Base-by-base conservation (phyloP, 495 filamentous ascomycete species). In the Ascodesmis nigricans region DNA sequence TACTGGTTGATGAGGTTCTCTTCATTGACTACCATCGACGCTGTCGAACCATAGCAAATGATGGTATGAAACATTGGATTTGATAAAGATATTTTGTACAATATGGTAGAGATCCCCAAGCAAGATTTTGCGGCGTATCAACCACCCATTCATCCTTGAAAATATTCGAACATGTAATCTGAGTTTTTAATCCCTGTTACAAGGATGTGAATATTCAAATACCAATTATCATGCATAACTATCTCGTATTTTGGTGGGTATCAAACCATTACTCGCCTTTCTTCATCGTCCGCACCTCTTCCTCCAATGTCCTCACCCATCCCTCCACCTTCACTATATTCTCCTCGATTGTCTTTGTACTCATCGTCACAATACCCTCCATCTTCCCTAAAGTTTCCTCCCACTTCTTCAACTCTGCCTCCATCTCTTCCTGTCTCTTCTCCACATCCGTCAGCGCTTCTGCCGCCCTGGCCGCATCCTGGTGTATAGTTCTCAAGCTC, bases 281-380 rank as follows among this genome's bases (percentile, higher is more conserved):
- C 9, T 34, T 35, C 15, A 33, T 21, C 11, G 22, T 23, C 14
- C 25, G 63, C 51, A 91, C 64, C 53, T 73, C 73, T 39, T 59
- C 63, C 58, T 97, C 87, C 23, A 97, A 53, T 24, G 76, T 78
- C 53, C 73, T 77, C 10, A 97, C 80, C 84, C 83, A 92, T 27
- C 66, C 69, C 42, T 82, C 75, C 23, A 95, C 71, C 11, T 75
- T 63, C 32, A 71, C 69, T 49, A 81, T 71, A 53, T 97, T 95
- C 20, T 59, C 63, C 41, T 63, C 64, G 55, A 84, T 67, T n/a
- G 67, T 62, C 15, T 61, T 60, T 49, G 78, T 72, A 8, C 71
- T 71, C 30, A 73, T 62, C 20, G 56, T 57, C 49, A 93, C 68
- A 29, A 72, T 67, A 30, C 56, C 57, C 56, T 93, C 83, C 11